phyloP scores from a whole-genome alignment of 352 stramenopile genomes.

The Phytophthora agathidicida region DNA sequence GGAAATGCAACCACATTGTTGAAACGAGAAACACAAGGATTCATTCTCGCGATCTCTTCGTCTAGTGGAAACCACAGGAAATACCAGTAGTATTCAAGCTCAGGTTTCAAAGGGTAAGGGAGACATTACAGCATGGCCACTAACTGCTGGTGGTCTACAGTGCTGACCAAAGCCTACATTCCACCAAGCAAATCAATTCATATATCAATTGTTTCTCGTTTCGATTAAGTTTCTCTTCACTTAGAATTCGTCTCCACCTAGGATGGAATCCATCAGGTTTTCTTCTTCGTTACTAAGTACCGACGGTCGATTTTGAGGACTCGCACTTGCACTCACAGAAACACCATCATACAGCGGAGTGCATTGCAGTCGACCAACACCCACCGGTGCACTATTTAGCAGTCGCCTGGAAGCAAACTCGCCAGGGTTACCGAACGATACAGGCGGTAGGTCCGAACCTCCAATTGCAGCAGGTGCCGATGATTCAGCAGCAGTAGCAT shows the following conservation, averaged over 20 bases:
- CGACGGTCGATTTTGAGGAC: slow-evolving; percentile 26
- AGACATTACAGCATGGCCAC: too few relatives aligned
- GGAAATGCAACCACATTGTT: too few relatives aligned
- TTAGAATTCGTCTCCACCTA: slow-evolving; percentile 48
- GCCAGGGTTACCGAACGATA: slow-evolving; percentile 41
- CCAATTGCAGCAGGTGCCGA: slow-evolving; percentile 19
- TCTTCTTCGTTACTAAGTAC: slow-evolving; percentile 84
- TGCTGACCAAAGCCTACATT: too few relatives aligned
- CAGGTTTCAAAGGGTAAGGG: too few relatives aligned
- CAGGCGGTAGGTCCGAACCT: slow-evolving; percentile 38
- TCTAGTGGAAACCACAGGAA: too few relatives aligned
- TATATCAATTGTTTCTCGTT: background rate
- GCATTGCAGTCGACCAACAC: slow-evolving; percentile 68
- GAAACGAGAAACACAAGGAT: too few relatives aligned
- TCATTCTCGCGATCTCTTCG: too few relatives aligned
- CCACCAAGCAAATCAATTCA: background rate
- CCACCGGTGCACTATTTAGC: slow-evolving; percentile 75
- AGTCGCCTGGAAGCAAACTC: slow-evolving; percentile 49
- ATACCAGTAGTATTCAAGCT: too few relatives aligned
- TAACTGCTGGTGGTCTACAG: too few relatives aligned
- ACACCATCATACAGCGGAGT: slow-evolving; percentile 36
- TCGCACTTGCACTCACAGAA: background rate
- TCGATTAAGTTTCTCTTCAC: background rate
- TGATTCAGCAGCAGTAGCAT: slow-evolving; percentile 37
- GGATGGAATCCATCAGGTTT: slow-evolving; percentile 83